Evolutionary conservation across 805 yeast species (phyloP).

Genomic region (Ogataea trehaloabstinens): DNA sequence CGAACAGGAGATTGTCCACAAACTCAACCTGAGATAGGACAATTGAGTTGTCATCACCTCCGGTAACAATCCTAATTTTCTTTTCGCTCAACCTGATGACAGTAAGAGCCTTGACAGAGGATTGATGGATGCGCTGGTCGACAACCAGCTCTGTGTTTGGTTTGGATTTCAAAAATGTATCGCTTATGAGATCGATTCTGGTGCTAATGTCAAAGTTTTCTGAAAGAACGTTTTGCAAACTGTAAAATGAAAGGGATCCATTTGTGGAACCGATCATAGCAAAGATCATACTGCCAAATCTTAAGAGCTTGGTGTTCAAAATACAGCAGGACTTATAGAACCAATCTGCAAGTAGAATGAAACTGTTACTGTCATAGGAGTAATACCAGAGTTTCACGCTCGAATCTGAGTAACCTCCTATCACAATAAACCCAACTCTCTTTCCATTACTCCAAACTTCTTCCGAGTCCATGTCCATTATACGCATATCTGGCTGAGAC

Average conservation of each 20-base stretch:
- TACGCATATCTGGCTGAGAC: slow-evolving; percentile 76
- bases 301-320: slow-evolving; percentile 54
- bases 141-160: slow-evolving; percentile 27
- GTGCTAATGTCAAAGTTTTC: slow-evolving; percentile 10
- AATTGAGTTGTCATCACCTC: slow-evolving; percentile 91
- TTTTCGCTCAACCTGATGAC: slow-evolving; percentile 7
- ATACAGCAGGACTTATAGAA: slow-evolving; percentile 75
- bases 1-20: slow-evolving; percentile 24
- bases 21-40: slow-evolving; percentile 36
- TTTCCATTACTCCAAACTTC: slow-evolving; percentile 28
- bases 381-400: slow-evolving; percentile 64
- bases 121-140: slow-evolving; percentile 69
- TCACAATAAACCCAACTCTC: slow-evolving; percentile 47
- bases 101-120: slow-evolving; percentile 72
- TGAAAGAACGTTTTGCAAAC: slow-evolving; percentile 33
- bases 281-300: slow-evolving; percentile 26
- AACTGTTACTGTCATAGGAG: slow-evolving; percentile 34
- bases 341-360: slow-evolving; percentile 45
- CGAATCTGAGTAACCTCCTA: slow-evolving; percentile 85
- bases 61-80: slow-evolving; percentile 51
- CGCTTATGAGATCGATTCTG: slow-evolving; percentile 3
- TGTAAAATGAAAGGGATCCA: slow-evolving; percentile 70
- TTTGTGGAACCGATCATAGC: slow-evolving; percentile 75
- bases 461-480: slow-evolving; percentile 76
- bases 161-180: background rate